Conservation (phyloP, 805 yeast species). For the Debaryomyces castellii region DNA sequence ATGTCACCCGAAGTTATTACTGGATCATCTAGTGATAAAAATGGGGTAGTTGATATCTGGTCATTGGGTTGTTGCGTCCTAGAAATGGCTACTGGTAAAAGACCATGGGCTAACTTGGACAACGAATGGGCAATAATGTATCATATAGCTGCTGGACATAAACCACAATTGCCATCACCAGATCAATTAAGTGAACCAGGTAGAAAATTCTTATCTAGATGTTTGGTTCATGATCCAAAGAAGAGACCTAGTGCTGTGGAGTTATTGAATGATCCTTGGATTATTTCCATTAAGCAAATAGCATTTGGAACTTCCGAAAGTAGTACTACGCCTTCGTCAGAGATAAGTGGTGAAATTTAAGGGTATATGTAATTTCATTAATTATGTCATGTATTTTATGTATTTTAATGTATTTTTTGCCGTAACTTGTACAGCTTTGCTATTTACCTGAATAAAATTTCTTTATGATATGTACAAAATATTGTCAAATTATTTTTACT, state of each 20-base stretch:
- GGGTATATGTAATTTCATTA: not conserved
- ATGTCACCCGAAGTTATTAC: constrained; percentile 98
- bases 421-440: not conserved
- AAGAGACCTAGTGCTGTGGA: constrained; percentile 83
- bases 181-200: constrained; percentile 82
- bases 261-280: constrained; percentile 87
- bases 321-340: constrained; percentile 37
- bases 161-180: constrained; percentile 77
- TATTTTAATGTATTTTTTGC: not conserved
- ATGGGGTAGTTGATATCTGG: constrained; percentile 87
- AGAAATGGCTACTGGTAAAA: constrained; percentile 94
- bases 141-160: constrained; percentile 93
- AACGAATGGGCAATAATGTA: constrained; percentile 99
- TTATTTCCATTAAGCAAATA: constrained; percentile 63
- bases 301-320: constrained; percentile 53
- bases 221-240: constrained; percentile 80
- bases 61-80: constrained; percentile 93
- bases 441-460: not conserved
- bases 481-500: not conserved
- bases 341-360: constrained; percentile 14
- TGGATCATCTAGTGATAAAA: constrained; percentile 60
- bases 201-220: constrained; percentile 63
- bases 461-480: constrained; percentile 1
- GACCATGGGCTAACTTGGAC: constrained; percentile 96
- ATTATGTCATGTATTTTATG: not conserved